A percentile compares a stretch with the other conserved stretches of the same genome.
Evolutionary conservation across 2,329 filamentous ascomycete genomes (phyloP).

Genomic region (Tolypocladium pustulatum): DNA sequence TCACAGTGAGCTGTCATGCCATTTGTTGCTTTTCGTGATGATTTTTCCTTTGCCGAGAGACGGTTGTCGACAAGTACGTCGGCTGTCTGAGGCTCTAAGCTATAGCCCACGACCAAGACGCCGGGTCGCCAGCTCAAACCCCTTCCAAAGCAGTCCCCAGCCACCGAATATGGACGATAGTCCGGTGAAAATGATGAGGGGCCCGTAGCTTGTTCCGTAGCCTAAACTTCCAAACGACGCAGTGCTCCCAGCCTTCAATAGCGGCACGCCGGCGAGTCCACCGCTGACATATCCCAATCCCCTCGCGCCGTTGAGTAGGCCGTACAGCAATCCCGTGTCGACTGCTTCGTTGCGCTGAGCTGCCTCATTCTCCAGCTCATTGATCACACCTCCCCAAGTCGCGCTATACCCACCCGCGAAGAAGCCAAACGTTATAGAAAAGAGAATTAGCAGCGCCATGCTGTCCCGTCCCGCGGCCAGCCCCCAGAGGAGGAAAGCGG

Average conservation of each 20-base stretch:
- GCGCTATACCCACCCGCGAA: neutral
- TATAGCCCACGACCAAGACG: neutral
- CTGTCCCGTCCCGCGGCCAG: neutral
- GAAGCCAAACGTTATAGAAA: neutral
- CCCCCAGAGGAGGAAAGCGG: neutral
- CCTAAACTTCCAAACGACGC: conserved; percentile 1
- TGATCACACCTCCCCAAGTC: neutral
- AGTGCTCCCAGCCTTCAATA: conserved; percentile 5
- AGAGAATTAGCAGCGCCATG: neutral
- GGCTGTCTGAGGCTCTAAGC: neutral
- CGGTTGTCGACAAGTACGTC: neutral
- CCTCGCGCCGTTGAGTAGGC: neutral
- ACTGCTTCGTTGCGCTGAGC: neutral
- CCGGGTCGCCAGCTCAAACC: neutral
- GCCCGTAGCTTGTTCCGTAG: conserved; percentile 6
- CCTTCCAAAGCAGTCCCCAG: conserved; percentile 4
- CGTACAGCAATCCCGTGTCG: neutral
- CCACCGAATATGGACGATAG: conserved; percentile 6
- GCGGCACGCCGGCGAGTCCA: conserved; percentile 5
- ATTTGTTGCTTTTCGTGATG: neutral
- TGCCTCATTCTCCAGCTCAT: neutral
- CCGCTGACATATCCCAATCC: neutral
- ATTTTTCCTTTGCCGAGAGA: neutral
- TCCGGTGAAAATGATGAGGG: conserved; percentile 9
- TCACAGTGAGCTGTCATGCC: neutral